phyloP scores from a whole-genome alignment of 1,139 yeast genomes.

The Geotrichum australiense region DNA sequence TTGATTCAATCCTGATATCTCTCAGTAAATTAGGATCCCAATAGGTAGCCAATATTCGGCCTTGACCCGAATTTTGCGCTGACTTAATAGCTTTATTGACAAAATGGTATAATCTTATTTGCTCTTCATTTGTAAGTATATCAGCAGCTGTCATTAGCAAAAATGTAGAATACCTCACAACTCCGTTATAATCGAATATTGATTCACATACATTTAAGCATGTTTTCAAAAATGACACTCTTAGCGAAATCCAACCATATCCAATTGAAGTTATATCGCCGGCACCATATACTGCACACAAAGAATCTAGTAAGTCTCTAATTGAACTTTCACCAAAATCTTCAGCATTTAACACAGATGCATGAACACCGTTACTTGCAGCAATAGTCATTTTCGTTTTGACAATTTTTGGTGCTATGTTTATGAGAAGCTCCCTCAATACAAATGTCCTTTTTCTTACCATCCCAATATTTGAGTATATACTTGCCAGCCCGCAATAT shows the following conservation, averaged over 20 bases:
- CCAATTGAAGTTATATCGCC: constrained; percentile 29
- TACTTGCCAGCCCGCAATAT: constrained; percentile 57
- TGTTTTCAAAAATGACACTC: constrained; percentile 50
- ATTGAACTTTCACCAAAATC: constrained; percentile 10
- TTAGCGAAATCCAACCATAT: constrained; percentile 51
- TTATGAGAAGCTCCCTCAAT: constrained; percentile 51
- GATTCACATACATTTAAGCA: constrained; percentile 50
- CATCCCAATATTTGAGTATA: constrained; percentile 58
- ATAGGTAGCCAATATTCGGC: constrained; percentile 38
- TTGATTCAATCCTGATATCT: constrained; percentile 32
- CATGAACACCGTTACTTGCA: constrained; percentile 22
- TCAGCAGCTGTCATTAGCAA: constrained; percentile 50
- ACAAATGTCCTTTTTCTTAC: constrained; percentile 64
- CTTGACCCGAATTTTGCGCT: constrained; percentile 28
- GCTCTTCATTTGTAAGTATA: constrained; percentile 46
- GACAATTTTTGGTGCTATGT: constrained; percentile 43
- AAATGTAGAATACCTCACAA: constrained; percentile 44
- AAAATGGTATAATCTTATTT: constrained; percentile 31
- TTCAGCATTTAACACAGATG: constrained; percentile 13
- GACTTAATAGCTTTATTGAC: constrained; percentile 30
- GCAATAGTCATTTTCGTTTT: constrained; percentile 23
- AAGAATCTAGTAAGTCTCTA: constrained; percentile 28
- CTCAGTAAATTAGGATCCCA: constrained; percentile 71
- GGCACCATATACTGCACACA: constrained; percentile 30
- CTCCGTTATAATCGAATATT: constrained; percentile 42